phyloP scores from a whole-genome alignment of 106 monocot species.

The Amphibolis antarctica region DNA sequence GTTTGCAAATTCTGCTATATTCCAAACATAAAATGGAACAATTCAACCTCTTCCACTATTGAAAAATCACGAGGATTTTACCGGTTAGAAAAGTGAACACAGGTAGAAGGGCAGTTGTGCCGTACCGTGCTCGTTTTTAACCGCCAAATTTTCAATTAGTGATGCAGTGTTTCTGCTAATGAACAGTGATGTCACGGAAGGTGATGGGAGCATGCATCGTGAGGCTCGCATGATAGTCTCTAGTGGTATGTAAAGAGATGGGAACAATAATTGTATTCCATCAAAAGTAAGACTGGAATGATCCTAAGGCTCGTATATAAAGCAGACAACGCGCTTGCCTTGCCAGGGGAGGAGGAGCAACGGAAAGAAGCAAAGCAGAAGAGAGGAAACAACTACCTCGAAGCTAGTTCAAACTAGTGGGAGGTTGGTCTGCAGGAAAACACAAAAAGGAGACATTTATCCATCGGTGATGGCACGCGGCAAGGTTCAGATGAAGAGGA shows the following conservation, averaged over 20 bases:
- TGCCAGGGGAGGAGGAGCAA: not conserved
- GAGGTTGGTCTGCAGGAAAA: not conserved
- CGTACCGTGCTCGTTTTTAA: too few relatives aligned
- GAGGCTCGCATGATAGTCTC: too few relatives aligned
- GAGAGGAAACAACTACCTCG: not conserved
- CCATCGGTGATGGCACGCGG: constrained; percentile 32
- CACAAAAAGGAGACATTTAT: not conserved
- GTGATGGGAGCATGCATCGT: too few relatives aligned
- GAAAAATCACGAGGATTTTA: too few relatives aligned
- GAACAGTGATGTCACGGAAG: too few relatives aligned
- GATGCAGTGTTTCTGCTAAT: too few relatives aligned
- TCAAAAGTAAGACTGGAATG: not conserved
- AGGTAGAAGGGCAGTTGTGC: too few relatives aligned
- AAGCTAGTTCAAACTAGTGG: constrained; percentile 10
- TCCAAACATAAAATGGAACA: too few relatives aligned
- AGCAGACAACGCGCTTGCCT: not conserved
- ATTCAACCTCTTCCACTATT: too few relatives aligned
- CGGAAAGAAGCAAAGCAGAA: not conserved
- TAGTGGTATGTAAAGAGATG: not conserved
- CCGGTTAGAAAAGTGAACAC: too few relatives aligned
- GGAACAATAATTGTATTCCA: not conserved
- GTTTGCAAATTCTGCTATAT: too few relatives aligned
- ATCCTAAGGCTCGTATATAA: not conserved
- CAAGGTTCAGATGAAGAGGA: constrained; percentile 39
- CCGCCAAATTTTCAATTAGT: too few relatives aligned